A percentile compares a stretch with the other conserved stretches of the same genome.
phyloP scores from a whole-genome alignment of 345 rosid species.

The Aquilaria yunnanensis region DNA sequence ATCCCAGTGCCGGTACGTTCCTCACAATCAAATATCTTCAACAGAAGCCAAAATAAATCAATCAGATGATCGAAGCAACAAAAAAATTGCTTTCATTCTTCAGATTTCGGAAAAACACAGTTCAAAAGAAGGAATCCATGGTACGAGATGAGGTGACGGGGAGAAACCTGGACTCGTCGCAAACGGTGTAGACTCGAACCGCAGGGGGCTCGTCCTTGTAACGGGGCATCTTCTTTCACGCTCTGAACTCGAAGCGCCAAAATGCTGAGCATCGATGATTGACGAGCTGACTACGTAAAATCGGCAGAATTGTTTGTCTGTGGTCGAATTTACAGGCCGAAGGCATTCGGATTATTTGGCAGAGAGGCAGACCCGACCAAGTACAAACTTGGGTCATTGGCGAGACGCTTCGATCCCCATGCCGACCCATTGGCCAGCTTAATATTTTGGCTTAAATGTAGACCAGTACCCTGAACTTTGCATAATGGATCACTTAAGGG shows the following conservation, averaged over 20 bases:
- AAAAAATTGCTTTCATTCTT: background rate
- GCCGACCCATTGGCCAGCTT: too few relatives aligned
- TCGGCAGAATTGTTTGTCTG: too few relatives aligned
- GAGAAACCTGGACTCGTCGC: conserved; percentile 71
- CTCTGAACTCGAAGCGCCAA: conserved; percentile 1
- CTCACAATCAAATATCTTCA: conserved; percentile 71
- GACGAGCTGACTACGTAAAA: too few relatives aligned
- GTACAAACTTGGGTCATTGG: too few relatives aligned
- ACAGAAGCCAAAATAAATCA: background rate
- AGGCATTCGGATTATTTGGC: too few relatives aligned
- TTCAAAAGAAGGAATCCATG: background rate
- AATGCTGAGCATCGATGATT: background rate
- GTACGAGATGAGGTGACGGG: background rate
- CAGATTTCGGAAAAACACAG: background rate
- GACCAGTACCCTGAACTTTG: too few relatives aligned
- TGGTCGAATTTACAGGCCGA: too few relatives aligned
- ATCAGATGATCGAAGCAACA: background rate
- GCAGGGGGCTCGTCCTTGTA: conserved; percentile 59
- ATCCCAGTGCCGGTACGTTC: conserved; percentile 91
- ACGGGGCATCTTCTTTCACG: conserved; percentile 39
- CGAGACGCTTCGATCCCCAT: too few relatives aligned
- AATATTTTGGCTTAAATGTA: too few relatives aligned
- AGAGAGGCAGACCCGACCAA: too few relatives aligned
- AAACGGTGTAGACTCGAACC: conserved; percentile 77
- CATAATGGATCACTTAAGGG: too few relatives aligned